These are phyloP conservation scores for Friedmanniomyces endolithicus DNA, from an alignment of 495 filamentous ascomycete species.

Conservation along the genomic window DNA sequence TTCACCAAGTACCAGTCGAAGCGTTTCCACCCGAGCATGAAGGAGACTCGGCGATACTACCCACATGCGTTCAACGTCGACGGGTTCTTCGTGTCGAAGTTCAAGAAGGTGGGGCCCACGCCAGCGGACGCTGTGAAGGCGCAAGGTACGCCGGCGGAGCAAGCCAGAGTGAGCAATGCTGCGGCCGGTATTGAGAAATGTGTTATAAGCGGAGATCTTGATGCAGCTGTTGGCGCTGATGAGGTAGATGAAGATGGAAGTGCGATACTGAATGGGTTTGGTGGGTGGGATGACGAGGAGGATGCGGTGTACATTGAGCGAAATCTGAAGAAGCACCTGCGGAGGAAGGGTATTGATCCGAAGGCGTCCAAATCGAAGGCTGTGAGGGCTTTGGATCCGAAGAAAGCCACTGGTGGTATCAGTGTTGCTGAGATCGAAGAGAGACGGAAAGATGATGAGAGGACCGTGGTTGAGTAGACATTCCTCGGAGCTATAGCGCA, in stretches of 20 bases:
- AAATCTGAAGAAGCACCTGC: constrained; percentile 43
- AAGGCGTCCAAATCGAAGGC: constrained; percentile 30
- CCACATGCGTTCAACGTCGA: constrained; percentile 94
- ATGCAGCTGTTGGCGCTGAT: neutral
- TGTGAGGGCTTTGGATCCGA: constrained; percentile 7
- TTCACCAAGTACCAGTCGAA: constrained; percentile 42
- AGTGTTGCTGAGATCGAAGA: neutral
- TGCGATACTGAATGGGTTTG: constrained; percentile 41
- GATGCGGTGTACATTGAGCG: constrained; percentile 49
- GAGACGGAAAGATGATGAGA: neutral
- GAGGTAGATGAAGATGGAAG: constrained; percentile 13
- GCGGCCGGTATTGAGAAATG: constrained; percentile 1
- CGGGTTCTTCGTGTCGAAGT: constrained; percentile 95
- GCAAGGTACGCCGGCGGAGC: constrained; percentile 22
- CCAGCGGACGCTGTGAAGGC: constrained; percentile 41
- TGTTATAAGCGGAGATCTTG: neutral
- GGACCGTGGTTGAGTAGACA: neutral
- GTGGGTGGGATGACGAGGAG: constrained; percentile 50
- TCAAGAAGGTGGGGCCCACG: constrained; percentile 67
- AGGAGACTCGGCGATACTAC: constrained; percentile 78
- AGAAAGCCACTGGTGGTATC: neutral
- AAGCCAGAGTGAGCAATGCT: constrained; percentile 19
- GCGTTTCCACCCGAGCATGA: constrained; percentile 74
- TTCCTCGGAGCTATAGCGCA: neutral
- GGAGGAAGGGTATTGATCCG: constrained; percentile 55